Conservation (phyloP, 805 yeast genomes). For the Lipomyces japonicus region DNA sequence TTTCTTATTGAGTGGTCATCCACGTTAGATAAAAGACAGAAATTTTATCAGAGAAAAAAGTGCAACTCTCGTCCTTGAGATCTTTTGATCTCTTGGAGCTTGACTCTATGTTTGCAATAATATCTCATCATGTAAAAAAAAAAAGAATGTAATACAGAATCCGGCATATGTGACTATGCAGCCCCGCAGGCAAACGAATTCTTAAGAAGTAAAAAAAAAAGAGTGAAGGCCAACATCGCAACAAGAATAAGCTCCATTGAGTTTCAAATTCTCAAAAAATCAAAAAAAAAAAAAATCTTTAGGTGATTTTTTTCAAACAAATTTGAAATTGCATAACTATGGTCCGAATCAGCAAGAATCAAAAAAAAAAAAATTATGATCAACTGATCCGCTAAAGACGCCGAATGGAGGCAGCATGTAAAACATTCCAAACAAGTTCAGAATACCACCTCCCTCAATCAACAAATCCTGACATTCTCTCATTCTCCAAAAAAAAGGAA, state of each 20-base stretch:
- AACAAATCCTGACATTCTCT: slow-evolving; percentile 12
- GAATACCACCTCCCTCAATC: slow-evolving; percentile 5
- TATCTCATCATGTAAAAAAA: slow-evolving; percentile 32
- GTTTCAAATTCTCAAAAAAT: slow-evolving; percentile 27
- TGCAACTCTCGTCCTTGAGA: slow-evolving; percentile 24
- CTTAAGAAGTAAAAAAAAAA: slow-evolving; percentile 20
- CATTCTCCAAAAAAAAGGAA: background rate
- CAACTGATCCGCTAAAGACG: slow-evolving; percentile 6
- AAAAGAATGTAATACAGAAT: slow-evolving; percentile 4
- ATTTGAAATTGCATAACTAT: slow-evolving; percentile 38
- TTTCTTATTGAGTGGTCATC: background rate
- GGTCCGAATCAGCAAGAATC: slow-evolving; percentile 9
- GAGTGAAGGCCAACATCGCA: slow-evolving; percentile 23
- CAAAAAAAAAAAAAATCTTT: background rate
- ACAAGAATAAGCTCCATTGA: slow-evolving; percentile 40
- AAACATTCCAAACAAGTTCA: slow-evolving; percentile 4
- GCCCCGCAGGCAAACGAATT: slow-evolving; percentile 7
- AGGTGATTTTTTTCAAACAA: background rate
- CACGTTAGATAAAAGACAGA: background rate
- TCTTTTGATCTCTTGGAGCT: slow-evolving; percentile 34
- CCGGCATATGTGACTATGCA: slow-evolving; percentile 33
- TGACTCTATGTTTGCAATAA: slow-evolving; percentile 37
- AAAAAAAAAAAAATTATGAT: background rate
- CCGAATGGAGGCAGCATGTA: slow-evolving; percentile 12
- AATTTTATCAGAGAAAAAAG: slow-evolving; percentile 16